phyloP scores from a whole-genome alignment of 2,329 filamentous ascomycete species.

The Aureobasidium mangrovei region DNA sequence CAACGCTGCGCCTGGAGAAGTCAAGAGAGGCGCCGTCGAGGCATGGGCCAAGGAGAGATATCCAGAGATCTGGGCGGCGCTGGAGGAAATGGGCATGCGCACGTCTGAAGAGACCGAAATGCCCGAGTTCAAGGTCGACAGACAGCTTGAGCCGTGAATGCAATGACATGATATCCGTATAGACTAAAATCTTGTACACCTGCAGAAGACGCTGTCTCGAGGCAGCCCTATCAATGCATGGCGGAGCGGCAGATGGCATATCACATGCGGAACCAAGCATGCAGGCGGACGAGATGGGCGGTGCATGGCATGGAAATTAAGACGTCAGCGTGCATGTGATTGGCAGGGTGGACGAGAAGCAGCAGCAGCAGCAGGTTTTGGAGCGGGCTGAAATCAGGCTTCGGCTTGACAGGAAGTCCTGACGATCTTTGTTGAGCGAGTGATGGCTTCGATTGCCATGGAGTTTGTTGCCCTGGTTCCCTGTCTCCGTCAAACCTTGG shows the following conservation, averaged over 20 bases:
- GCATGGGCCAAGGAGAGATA: slow-evolving; percentile 63
- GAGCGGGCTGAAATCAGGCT: slow-evolving; percentile 2
- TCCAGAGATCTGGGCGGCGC: slow-evolving; percentile 57
- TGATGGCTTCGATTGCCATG: background rate
- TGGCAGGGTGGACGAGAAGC: background rate
- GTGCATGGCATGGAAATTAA: background rate
- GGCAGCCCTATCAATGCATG: background rate
- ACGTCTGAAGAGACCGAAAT: slow-evolving; percentile 16
- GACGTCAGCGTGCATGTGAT: slow-evolving; percentile 7
- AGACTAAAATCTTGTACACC: no score
- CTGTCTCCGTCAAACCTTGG: slow-evolving; percentile 4
- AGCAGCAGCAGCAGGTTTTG: background rate
- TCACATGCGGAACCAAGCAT: background rate
- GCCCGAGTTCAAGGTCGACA: slow-evolving; percentile 22
- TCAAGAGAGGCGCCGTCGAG: slow-evolving; percentile 59
- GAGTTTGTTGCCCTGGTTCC: background rate
- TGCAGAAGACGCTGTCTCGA: background rate
- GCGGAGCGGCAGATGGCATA: background rate
- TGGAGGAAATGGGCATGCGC: slow-evolving; percentile 45
- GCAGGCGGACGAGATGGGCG: background rate
- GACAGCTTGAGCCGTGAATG: slow-evolving; percentile 15
- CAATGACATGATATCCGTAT: no score
- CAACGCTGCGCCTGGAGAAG: slow-evolving; percentile 57
- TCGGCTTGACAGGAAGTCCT: slow-evolving; percentile 7
- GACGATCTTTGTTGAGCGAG: background rate